Base-by-base conservation (phyloP, 2,329 filamentous ascomycete species). In the Alternaria arborescens region DNA sequence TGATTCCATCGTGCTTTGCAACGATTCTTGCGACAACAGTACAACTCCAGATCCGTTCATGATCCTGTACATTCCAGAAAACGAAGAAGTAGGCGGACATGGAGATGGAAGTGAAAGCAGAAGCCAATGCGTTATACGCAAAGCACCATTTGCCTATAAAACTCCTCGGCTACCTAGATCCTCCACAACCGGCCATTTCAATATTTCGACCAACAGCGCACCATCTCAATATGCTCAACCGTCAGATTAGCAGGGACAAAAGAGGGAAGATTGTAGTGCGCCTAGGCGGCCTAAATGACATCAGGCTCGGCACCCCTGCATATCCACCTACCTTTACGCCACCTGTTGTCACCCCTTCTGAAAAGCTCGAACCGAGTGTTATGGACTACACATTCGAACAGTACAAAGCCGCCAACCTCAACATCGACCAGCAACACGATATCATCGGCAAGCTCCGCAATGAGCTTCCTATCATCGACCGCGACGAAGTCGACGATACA, bases 391-490 rank as follows among this genome's bases (percentile, higher is more conserved):
- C 58, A 3, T 64, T 55, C 20, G 52, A 55, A 24, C 44, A 64
- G 14, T 64, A 64, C 47, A 55, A 64, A 53, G 41, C 54, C 12
- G 51, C 55, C 6, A 48, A 48, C 8, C 58, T 64, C 47, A 52
- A 46, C 42, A 34, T 53, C 46, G 22, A 16, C 16, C 18, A 61
- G 12, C 52, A 64, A 26, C 36, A 64, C 40, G 18, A 24, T 5
- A 26, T 61, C 12, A 61, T 61, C 52, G 54, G 52, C 34, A 20
- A 55, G 14, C 38, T 64, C 24, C 58, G 61, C 28, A 20, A 32
- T 26, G 58, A 64, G 41, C 22, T 61, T 5, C 58, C 61, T 16
- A 36, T 59, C 12, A 54, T 56, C 20, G 62, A 64, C 18, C 52
- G 58, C 30, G 55, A 61, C 32, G 55, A 58, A 22, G 41, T 61